Conservation (phyloP, 352 stramenopile species). For the Globisporangium nunn region DNA sequence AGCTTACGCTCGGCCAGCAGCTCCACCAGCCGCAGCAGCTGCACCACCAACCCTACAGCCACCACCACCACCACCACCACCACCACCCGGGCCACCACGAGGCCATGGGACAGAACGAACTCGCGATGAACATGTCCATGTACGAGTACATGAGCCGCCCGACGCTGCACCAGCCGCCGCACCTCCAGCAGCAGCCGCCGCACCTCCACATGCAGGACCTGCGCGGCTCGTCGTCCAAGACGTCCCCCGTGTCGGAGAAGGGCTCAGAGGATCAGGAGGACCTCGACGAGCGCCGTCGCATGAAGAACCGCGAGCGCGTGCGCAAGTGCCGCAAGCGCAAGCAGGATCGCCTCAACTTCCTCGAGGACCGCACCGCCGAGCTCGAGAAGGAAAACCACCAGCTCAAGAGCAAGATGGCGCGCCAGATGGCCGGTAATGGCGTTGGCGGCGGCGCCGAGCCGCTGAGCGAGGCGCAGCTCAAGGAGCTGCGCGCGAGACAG, state of each 20-base stretch:
- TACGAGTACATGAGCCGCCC: conserved; percentile 82
- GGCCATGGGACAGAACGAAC: conserved; percentile 35
- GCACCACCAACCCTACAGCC: conserved; percentile 26
- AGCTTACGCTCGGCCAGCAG: conserved; percentile 45
- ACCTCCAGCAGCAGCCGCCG: conserved; percentile 9
- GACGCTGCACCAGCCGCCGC: conserved; percentile 35
- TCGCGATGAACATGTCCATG: conserved; percentile 78
- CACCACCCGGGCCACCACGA: conserved; percentile 42
- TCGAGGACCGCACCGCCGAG: conserved; percentile 78
- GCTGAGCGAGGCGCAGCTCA: conserved; percentile 48
- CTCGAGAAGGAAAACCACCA: conserved; percentile 79
- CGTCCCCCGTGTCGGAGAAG: conserved; percentile 60
- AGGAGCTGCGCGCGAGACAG: conserved; percentile 78
- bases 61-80: conserved; percentile 17
- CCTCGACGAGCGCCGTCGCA: conserved; percentile 75
- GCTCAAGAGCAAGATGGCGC: conserved; percentile 70
- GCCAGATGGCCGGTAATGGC: conserved; percentile 18
- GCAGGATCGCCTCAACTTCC: conserved; percentile 81
- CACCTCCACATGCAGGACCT: conserved; percentile 13
- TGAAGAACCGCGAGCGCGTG: conserved; percentile 87
- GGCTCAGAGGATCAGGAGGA: conserved; percentile 72
- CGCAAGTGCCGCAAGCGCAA: conserved; percentile 87
- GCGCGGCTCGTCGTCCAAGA: conserved; percentile 22
- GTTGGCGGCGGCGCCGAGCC: conserved; percentile 30
- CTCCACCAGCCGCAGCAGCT: conserved; percentile 36